Base-by-base conservation (phyloP, 345 rosid genomes). In the Mangifera indica region DNA sequence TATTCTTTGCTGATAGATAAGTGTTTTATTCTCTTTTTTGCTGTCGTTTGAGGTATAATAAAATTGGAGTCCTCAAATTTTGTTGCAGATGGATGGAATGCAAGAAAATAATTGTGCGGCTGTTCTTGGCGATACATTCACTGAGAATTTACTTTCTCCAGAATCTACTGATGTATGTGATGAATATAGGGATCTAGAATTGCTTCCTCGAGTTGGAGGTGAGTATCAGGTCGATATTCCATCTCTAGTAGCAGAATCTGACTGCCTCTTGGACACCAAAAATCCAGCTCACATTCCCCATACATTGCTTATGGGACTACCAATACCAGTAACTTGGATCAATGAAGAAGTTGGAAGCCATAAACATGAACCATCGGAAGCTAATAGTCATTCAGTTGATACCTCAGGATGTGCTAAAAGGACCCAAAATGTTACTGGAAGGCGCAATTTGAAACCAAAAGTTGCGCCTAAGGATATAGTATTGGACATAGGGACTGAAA, bases 141-240 rank as follows among this genome's bases (percentile, higher is more conserved):
- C 71, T 0, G 88, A 79, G 74, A 78, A 79, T 20, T 72, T 63
- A 70, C 71, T 75, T 64, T 78, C 72, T 62, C 57, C 64, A 12
- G 82, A 72, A 65, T 40, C 81, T 78, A 72, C 74, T 66, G 86
- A 78, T 57, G 25, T 45, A 51, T 75, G 64, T 71, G 79, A 73
- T 54, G 76, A 67, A 61, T 74, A 42, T 58, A 80, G 85, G 67
- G 87, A 88, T 59, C 75, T 83, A 29, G 85, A 83, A 72, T 54
- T 86, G 70, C 72, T 77, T 72, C 88, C 92, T 67, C 86, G 88
- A 34, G 72, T 88, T 66, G 90, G 93, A 62, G 84, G 77, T 20
- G 66, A 81, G 69, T 83, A 81, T 70, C 93, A 88, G 81, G 90
- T 66, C 44, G 77, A 83, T 59, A 81, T 85, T 74, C 88, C 93